Conservation (phyloP, 176 grass and related monocot genomes). For the Hordeum marinum region DNA sequence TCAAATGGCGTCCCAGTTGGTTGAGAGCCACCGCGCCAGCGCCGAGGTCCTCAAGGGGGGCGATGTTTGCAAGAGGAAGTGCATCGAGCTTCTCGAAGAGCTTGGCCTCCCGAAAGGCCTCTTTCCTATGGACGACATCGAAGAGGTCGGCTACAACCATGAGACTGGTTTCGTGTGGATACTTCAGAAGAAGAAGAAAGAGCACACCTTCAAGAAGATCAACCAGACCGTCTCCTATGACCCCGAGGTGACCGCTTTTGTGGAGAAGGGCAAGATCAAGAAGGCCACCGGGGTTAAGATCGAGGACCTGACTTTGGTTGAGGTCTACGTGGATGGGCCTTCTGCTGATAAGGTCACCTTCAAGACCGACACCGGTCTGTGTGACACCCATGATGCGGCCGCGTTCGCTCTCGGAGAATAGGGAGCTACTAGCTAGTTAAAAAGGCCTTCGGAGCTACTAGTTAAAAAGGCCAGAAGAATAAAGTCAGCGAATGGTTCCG, state of each 20-base stretch:
- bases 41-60: background rate
- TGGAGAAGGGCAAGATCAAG: background rate
- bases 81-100: background rate
- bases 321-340: no score
- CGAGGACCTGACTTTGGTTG: no score
- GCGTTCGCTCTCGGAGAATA: background rate
- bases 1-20: background rate
- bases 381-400: no score
- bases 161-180: background rate
- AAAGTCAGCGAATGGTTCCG: background rate
- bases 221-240: background rate
- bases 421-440: background rate
- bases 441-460: background rate
- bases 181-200: no score
- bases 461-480: background rate
- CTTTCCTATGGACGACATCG: background rate
- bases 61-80: background rate
- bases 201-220: constrained; percentile 4
- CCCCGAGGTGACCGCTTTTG: background rate
- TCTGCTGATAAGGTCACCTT: no score
- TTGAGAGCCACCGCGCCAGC: background rate
- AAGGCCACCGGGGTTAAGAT: no score
- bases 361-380: no score
- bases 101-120: constrained; percentile 7
- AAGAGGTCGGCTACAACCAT: background rate